These are phyloP conservation scores for Coffea eugenioides DNA, from an alignment of 257 asterid genomes.

Conservation along the genomic window DNA sequence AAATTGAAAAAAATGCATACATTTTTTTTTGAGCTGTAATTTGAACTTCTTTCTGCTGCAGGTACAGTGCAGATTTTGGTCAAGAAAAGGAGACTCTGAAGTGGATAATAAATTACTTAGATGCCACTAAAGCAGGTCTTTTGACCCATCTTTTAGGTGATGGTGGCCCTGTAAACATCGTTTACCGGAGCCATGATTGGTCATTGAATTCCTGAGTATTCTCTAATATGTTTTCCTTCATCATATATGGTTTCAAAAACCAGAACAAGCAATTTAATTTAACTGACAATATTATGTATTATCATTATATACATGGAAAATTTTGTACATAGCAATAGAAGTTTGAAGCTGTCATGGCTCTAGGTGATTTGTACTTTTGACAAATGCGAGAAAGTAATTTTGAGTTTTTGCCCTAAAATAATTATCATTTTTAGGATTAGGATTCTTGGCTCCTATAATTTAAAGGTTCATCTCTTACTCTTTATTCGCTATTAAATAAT, in stretches of 20 bases:
- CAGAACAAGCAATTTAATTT: not conserved
- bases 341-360: not conserved
- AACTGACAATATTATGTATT: not conserved
- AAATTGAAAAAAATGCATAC: not conserved
- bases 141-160: constrained; percentile 73
- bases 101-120: constrained; percentile 70
- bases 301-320: not conserved
- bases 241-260: not conserved
- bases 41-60: constrained; percentile 23
- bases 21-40: not conserved
- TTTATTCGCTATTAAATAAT: too few relatives aligned
- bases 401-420: not conserved
- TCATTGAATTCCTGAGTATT: constrained; percentile 54
- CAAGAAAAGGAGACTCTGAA: constrained; percentile 63
- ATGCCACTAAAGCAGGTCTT: constrained; percentile 85
- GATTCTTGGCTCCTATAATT: too few relatives aligned
- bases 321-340: not conserved
- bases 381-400: not conserved
- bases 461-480: too few relatives aligned
- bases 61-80: constrained; percentile 90
- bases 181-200: constrained; percentile 72
- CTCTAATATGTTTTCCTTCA: not conserved
- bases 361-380: not conserved
- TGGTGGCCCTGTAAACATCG: constrained; percentile 59
- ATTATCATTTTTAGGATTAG: not conserved